A percentile compares a stretch with the other conserved stretches of the same genome.
These are phyloP conservation scores for Dactylellina drechsleri DNA, from an alignment of 2,329 filamentous ascomycete genomes.

Conservation along the genomic window DNA sequence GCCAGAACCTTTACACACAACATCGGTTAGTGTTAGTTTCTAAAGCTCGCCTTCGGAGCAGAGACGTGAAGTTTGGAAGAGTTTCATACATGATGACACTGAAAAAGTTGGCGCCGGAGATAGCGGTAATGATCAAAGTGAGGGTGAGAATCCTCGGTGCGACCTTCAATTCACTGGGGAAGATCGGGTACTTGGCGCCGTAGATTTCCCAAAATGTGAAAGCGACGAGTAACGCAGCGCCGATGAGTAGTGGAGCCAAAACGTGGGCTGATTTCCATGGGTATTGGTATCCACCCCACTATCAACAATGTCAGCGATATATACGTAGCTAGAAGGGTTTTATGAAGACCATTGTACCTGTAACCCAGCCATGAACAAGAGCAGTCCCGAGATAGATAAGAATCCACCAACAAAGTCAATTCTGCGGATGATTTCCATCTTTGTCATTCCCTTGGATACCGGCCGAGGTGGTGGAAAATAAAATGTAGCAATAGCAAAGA, in stretches of 20 bases:
- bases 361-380: slow-evolving; percentile 67
- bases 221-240: slow-evolving; percentile 61
- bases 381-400: slow-evolving; percentile 65
- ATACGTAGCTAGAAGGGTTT: slow-evolving; percentile 54
- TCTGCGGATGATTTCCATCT: slow-evolving; percentile 62
- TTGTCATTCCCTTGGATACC: slow-evolving; percentile 62
- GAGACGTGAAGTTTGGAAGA: not conserved
- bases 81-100: slow-evolving; percentile 61
- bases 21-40: not conserved
- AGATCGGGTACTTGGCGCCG: slow-evolving; percentile 63
- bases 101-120: slow-evolving; percentile 62
- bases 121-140: slow-evolving; percentile 62
- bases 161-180: slow-evolving; percentile 61
- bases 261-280: slow-evolving; percentile 62
- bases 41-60: not conserved
- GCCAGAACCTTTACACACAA: slow-evolving; percentile 66
- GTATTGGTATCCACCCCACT: slow-evolving; percentile 58
- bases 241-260: slow-evolving; percentile 63
- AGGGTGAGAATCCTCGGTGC: slow-evolving; percentile 59
- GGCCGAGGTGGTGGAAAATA: slow-evolving; percentile 68
- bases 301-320: not conserved
- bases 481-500: slow-evolving; percentile 66
- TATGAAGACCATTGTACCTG: slow-evolving; percentile 62
- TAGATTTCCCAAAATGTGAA: slow-evolving; percentile 62
- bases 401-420: slow-evolving; percentile 68